Percentiles rank a stretch among this genome's conserved stretches.
phyloP scores from a whole-genome alignment of 2,329 filamentous ascomycete species.

The Davidsoniella virescens region DNA sequence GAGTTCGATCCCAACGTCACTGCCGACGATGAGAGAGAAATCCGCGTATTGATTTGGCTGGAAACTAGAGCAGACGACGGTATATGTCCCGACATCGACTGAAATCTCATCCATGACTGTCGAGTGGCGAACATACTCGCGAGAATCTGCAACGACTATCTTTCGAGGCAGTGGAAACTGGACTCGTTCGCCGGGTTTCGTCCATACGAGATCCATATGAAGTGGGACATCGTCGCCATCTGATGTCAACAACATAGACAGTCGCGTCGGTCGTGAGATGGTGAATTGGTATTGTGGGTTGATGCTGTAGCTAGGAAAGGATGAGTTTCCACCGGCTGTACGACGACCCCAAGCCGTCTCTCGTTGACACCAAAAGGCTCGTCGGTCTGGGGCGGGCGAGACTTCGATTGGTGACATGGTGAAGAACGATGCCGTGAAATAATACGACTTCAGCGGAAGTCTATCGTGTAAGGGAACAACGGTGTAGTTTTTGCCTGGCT shows the following conservation, averaged over 20 bases:
- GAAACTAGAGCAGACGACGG: constrained; percentile 80
- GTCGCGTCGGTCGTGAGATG: constrained; percentile 37
- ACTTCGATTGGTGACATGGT: constrained; percentile 48
- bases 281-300: constrained; percentile 75
- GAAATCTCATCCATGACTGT: constrained; percentile 47
- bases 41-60: constrained; percentile 59
- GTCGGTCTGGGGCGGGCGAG: constrained; percentile 41
- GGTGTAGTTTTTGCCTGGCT: constrained; percentile 29
- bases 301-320: constrained; percentile 56
- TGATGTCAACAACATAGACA: constrained; percentile 62
- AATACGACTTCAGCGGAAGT: constrained; percentile 54
- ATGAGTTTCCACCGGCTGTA: constrained; percentile 72
- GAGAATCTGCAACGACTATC: constrained; percentile 68
- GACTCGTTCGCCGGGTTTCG: constrained; percentile 49
- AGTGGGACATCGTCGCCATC: constrained; percentile 51
- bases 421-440: constrained; percentile 78
- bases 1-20: constrained; percentile 33
- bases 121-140: constrained; percentile 74
- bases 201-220: constrained; percentile 74
- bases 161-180: constrained; percentile 46
- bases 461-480: constrained; percentile 65
- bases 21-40: constrained; percentile 62
- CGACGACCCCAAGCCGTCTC: constrained; percentile 57
- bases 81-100: constrained; percentile 62
- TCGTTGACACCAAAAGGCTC: constrained; percentile 41